Evolutionary conservation across 73 alveolate genomes (phyloP).

Genomic region (Paramecium pentaurelia): DNA sequence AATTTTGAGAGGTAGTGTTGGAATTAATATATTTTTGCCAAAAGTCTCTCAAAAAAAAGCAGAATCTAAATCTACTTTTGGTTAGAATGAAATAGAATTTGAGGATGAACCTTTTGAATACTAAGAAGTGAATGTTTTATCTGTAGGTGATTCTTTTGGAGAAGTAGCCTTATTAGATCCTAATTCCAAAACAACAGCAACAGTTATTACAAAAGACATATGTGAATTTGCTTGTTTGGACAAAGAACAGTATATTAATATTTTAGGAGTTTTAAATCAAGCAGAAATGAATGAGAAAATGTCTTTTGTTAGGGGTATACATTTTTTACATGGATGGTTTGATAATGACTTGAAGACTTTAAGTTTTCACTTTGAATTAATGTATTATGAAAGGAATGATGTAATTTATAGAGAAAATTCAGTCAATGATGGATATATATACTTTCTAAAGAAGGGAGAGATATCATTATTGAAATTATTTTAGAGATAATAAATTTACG

Average conservation of each 20-base stretch:
- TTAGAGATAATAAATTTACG: background rate
- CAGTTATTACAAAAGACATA: background rate
- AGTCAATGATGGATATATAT: background rate
- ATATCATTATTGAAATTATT: background rate
- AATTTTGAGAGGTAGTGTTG: background rate
- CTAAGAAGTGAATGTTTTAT: background rate
- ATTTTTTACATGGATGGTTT: constrained; percentile 12
- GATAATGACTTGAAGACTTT: constrained; percentile 27
- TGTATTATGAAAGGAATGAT: background rate
- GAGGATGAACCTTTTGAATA: background rate
- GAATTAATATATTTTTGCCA: constrained; percentile 9
- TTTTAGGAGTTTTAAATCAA: background rate
- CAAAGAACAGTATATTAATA: background rate
- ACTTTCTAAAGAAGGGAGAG: constrained; percentile 19
- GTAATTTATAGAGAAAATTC: background rate
- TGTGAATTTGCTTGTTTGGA: constrained; percentile 32
- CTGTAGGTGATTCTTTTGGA: constrained; percentile 14
- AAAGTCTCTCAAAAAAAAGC: background rate
- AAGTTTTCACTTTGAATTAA: constrained; percentile 5
- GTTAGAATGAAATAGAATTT: background rate
- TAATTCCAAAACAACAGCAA: constrained; percentile 5
- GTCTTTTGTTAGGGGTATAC: constrained; percentile 20
- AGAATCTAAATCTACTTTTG: background rate
- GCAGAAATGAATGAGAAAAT: constrained; percentile 47
- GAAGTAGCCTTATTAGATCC: constrained; percentile 23